Conservation (phyloP, 331 rosid species). For the Spiraea crenata region DNA sequence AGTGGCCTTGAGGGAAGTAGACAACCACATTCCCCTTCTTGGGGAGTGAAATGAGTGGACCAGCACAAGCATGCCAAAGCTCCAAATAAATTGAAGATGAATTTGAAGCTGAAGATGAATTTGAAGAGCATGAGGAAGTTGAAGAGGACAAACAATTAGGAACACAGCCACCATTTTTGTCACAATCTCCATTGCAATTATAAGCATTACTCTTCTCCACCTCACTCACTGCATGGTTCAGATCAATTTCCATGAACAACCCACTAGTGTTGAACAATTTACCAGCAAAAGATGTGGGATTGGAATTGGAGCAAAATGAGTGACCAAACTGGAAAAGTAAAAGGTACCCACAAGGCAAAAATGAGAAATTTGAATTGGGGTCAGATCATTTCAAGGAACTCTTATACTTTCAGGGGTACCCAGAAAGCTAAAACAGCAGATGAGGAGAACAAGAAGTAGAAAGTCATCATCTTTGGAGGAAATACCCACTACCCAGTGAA, state of each 20-base stretch:
- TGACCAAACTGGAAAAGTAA: slow-evolving; percentile 45
- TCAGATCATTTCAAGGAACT: slow-evolving; percentile 61
- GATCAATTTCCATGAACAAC: slow-evolving; percentile 97
- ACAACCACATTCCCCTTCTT: slow-evolving; percentile 93
- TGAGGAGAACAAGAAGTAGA: slow-evolving; percentile 45
- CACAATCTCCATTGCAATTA: slow-evolving; percentile 63
- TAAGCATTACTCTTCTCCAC: slow-evolving; percentile 49
- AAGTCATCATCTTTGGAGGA: slow-evolving; percentile 39
- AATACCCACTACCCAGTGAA: slow-evolving; percentile 8
- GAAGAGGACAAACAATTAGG: slow-evolving; percentile 61
- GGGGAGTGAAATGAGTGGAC: slow-evolving; percentile 83
- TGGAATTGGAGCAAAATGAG: slow-evolving; percentile 9
- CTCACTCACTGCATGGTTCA: slow-evolving; percentile 81
- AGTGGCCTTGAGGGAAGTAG: slow-evolving; percentile 91
- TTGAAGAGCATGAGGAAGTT: slow-evolving; percentile 65
- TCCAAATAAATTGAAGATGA: slow-evolving; percentile 76
- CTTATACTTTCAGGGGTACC: slow-evolving; percentile 52
- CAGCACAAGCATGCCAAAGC: slow-evolving; percentile 99
- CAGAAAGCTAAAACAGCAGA: slow-evolving; percentile 40
- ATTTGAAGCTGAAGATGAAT: slow-evolving; percentile 52
- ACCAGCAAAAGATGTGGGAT: slow-evolving; percentile 24
- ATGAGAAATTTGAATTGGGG: slow-evolving; percentile 51
- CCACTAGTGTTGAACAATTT: slow-evolving; percentile 14
- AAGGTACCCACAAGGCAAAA: slow-evolving; percentile 38
- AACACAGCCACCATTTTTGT: slow-evolving; percentile 33